Base-by-base conservation (phyloP, 768 basidiomycete genomes). In the Russula dissimulans region DNA sequence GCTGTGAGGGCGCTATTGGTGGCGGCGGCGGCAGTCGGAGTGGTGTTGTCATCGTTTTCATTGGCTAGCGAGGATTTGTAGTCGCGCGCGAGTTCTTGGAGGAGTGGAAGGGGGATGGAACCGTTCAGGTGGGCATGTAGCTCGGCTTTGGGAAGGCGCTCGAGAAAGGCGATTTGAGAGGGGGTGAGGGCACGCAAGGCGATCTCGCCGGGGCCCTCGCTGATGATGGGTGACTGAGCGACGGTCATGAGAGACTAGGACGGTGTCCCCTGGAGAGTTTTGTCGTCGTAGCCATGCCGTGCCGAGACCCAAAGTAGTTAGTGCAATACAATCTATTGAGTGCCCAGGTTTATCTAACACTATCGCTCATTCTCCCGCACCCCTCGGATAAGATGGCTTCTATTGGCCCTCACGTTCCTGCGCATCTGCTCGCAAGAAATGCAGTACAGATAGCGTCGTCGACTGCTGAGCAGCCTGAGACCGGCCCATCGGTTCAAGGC, bases 81-180 rank as follows among this genome's bases (percentile, higher is more conserved):
- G 38, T 81, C 76, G 9, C 66, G 64, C 0, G 85, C 87, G 14
- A 93, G 81, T 8, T 82, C 77, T 62, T 82, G 81, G 0, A 92
- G 78, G 31, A 81, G 71, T 0, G 72, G 54, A 29, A 91, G 72
- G 0, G 91, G 91, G 38, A 93, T 91, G 10, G 83, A 92, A 0
- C 90, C 90, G 65, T 91, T 91, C 4, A 91, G 79, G 67, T 92
- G 90, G 0, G 90, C 91, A 62, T 92, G 91, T 0, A 93, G 78
- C 68, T 94, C 91, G 1, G 90, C 89, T 71, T 93, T 93, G 10
- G 86, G 86, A 0, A 91, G 76, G 1, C 62, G 58, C 50, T 80
- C 75, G 45, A 93, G 74, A 70, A 91, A 92, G 5, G 69, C 39
- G 26, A 84, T 52, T 64, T 91, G 83, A 6, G 71, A 62, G 0